phyloP scores from a whole-genome alignment of 148 eudicot genomes.

The Dianthus caryophyllus region DNA sequence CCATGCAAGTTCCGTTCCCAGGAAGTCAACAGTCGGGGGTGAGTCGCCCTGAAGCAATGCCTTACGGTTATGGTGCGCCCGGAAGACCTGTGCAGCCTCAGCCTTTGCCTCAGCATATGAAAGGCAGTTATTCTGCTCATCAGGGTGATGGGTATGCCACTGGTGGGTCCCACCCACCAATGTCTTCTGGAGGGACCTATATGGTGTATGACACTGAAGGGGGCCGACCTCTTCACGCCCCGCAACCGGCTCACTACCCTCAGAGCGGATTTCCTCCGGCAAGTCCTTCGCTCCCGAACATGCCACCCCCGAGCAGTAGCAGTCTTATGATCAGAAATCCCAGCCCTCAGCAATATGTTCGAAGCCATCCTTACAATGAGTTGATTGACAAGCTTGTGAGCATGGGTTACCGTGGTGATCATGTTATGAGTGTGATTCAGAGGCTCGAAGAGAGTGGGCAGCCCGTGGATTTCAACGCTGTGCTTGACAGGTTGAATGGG shows the following conservation, averaged over 20 bases:
- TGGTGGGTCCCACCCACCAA: slow-evolving; percentile 52
- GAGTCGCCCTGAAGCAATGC: slow-evolving; percentile 46
- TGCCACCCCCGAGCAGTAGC: slow-evolving; percentile 37
- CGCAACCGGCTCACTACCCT: slow-evolving; percentile 50
- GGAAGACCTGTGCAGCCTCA: slow-evolving; percentile 57
- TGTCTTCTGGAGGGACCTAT: slow-evolving; percentile 56
- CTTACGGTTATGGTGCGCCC: slow-evolving; percentile 63
- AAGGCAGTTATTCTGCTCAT: slow-evolving; percentile 46
- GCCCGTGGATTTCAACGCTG: slow-evolving; percentile 78
- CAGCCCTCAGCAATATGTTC: slow-evolving; percentile 50
- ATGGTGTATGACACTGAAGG: slow-evolving; percentile 64
- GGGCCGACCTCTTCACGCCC: slow-evolving; percentile 43
- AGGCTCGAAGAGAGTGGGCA: slow-evolving; percentile 92
- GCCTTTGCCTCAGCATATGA: slow-evolving; percentile 62
- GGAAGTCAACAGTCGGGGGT: slow-evolving; percentile 54
- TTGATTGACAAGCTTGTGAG: slow-evolving; percentile 81
- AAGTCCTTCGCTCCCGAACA: slow-evolving; percentile 41
- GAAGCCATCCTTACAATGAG: slow-evolving; percentile 80
- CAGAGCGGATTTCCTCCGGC: slow-evolving; percentile 58
- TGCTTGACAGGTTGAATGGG: slow-evolving; percentile 87
- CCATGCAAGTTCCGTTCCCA: slow-evolving; percentile 65
- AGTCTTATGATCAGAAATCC: slow-evolving; percentile 39
- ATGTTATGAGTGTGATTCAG: slow-evolving; percentile 71
- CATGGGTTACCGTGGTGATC: slow-evolving; percentile 97
- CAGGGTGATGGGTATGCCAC: slow-evolving; percentile 60